Conservation (phyloP, 2,329 filamentous ascomycete genomes). For the Aspergillus vadensis region DNA sequence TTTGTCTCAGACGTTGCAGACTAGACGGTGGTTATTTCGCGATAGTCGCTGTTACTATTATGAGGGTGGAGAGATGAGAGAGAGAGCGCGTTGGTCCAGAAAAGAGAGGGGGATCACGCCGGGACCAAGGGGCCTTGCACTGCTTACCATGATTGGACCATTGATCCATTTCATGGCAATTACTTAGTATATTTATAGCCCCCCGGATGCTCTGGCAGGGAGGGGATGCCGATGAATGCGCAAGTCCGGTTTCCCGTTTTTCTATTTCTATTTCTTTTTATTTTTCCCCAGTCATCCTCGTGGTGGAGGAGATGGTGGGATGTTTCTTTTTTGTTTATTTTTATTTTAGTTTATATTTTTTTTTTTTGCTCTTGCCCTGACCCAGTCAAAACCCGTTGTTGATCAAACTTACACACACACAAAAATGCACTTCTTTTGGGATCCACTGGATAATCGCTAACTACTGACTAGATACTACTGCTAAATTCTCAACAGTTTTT, state of each 20-base stretch:
- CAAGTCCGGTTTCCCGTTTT: background rate
- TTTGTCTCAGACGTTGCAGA: slow-evolving; percentile 26
- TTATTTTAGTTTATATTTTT: background rate
- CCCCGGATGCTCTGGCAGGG: background rate
- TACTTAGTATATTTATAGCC: slow-evolving; percentile 6
- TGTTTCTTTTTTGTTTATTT: background rate
- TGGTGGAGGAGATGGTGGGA: background rate
- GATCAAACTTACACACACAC: background rate
- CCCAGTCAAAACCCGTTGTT: background rate
- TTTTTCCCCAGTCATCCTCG: background rate
- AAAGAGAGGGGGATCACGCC: background rate
- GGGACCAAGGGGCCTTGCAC: slow-evolving; percentile 5
- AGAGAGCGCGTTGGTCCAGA: background rate
- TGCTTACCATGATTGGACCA: slow-evolving; percentile 6
- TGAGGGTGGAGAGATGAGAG: slow-evolving; percentile 2
- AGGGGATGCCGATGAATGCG: background rate
- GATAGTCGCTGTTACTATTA: slow-evolving; percentile 17
- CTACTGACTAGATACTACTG: too few relatives aligned
- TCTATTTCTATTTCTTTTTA: background rate
- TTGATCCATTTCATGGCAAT: background rate
- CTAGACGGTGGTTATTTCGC: slow-evolving; percentile 11
- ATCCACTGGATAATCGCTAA: background rate
- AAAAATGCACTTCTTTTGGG: background rate
- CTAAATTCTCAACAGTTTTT: background rate
- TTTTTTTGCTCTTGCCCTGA: background rate